phyloP scores from a whole-genome alignment of 2,329 filamentous ascomycete genomes.

The Colletotrichum sp. region DNA sequence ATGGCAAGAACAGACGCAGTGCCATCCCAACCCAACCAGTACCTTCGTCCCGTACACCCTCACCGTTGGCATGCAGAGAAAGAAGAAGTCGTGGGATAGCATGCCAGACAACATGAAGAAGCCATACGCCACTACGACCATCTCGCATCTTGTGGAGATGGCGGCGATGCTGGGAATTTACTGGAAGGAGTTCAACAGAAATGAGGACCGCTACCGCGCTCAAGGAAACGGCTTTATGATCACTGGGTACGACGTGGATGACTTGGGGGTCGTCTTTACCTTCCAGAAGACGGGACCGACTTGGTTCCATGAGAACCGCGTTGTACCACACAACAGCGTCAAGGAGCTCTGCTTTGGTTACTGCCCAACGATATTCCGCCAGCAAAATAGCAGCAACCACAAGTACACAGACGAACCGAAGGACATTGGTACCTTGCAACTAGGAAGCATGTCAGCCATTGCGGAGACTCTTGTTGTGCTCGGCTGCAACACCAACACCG shows the following conservation, averaged over 20 bases:
- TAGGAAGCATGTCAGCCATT: slow-evolving; percentile 32
- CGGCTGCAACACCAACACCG: slow-evolving; percentile 40
- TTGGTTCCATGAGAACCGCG: slow-evolving; percentile 36
- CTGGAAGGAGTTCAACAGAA: slow-evolving; percentile 45
- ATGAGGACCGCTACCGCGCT: slow-evolving; percentile 38
- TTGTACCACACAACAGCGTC: slow-evolving; percentile 39
- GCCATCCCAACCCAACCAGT: background rate
- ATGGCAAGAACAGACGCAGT: background rate
- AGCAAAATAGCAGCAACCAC: background rate
- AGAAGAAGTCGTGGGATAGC: slow-evolving; percentile 19
- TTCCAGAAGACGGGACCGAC: slow-evolving; percentile 42
- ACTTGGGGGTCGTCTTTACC: slow-evolving; percentile 43
- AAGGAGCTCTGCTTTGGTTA: slow-evolving; percentile 46
- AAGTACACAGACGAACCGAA: slow-evolving; percentile 25
- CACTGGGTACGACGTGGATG: slow-evolving; percentile 32
- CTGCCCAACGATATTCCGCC: slow-evolving; percentile 41
- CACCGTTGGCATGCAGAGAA: slow-evolving; percentile 11
- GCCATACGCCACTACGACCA: slow-evolving; percentile 40
- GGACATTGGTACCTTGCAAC: slow-evolving; percentile 23
- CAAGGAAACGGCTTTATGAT: slow-evolving; percentile 42
- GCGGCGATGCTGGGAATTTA: slow-evolving; percentile 42
- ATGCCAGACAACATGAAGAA: slow-evolving; percentile 24
- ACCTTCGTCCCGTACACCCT: background rate
- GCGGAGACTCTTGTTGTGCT: slow-evolving; percentile 40
- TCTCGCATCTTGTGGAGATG: slow-evolving; percentile 40